Base-by-base conservation (phyloP, 2,329 filamentous ascomycete genomes). In the Pyrenochaeta sp. region DNA sequence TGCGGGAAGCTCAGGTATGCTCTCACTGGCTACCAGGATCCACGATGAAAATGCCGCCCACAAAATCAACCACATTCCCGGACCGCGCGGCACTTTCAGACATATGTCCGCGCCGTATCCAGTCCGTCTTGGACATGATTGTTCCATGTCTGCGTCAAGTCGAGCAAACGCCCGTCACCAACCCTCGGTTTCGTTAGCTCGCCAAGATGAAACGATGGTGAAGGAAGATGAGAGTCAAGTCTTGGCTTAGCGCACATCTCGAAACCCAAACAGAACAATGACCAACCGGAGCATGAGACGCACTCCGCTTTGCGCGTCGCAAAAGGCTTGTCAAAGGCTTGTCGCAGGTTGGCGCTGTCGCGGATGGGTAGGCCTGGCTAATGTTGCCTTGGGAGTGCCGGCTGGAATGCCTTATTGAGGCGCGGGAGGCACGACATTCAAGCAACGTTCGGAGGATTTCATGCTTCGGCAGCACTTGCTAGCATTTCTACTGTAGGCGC, bases 201-300 rank as follows among this genome's bases (percentile, higher is more conserved):
- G 69, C 69, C 69, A 72, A 74, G 69, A 60, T 71, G 61, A 73
- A 73, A 73, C 70, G 59, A 45, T 72, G 65, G 71, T 74, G 71
- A 63, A 66, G 62, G 53, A 45, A 43, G 58, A 56, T 55, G 54
- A 61, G 58, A 60, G 33, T 56, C 61, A 61, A 55, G 59, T 60
- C 66, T 64, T 69, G 58, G 61, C 59, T 58, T 66, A 69, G 65
- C 56, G 61, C 58, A 27, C 51, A 54, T 60, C 44, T 46, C 53
- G 58, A 73, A 70, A 69, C 65, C 44, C 39, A 55, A 64, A 59
- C 51, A 39, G 20, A 35, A 42, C 51, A n/a, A 39, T 45, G 54
- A 43, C 69, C 70, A 72, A 72, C 67, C 51, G 54, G 40, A 45
- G 12, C 17, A 43, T 56, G 57, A 58, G 57, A 61, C 55, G 33